Evolutionary conservation across 495 filamentous ascomycete species (phyloP).

Genomic region (Penicillium simplicissimum): DNA sequence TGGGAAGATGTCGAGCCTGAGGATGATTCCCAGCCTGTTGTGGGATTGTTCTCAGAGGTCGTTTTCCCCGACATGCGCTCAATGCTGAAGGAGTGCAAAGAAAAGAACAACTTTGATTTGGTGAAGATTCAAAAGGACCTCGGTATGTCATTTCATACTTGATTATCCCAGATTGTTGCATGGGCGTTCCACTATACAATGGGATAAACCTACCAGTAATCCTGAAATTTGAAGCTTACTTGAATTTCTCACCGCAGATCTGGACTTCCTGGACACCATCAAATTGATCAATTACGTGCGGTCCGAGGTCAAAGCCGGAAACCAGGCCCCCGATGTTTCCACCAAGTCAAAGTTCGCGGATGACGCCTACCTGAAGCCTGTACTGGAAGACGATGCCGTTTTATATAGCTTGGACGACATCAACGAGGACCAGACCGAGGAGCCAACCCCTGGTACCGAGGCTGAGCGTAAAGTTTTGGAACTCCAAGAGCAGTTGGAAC

Average conservation of each 20-base stretch:
- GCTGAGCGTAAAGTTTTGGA: constrained; percentile 61
- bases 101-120: constrained; percentile 74
- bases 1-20: constrained; percentile 83
- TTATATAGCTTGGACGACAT: constrained; percentile 83
- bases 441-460: constrained; percentile 29
- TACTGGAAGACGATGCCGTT: constrained; percentile 86
- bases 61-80: constrained; percentile 62
- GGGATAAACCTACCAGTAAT: background rate
- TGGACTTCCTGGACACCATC: constrained; percentile 82
- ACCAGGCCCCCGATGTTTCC: constrained; percentile 54
- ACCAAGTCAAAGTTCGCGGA: constrained; percentile 62
- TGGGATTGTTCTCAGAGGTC: constrained; percentile 70
- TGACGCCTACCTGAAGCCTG: constrained; percentile 77
- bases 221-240: constrained; percentile 19
- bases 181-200: background rate
- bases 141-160: constrained; percentile 43
- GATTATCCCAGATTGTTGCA: background rate
- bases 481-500: constrained; percentile 67
- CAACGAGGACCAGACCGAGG: constrained; percentile 38
- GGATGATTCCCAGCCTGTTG: constrained; percentile 61
- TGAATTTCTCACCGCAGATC: constrained; percentile 35
- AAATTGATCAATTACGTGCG: constrained; percentile 86
- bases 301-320: constrained; percentile 51
- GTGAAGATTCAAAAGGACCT: constrained; percentile 61
- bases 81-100: constrained; percentile 74